Evolutionary conservation across 2,329 filamentous ascomycete genomes (phyloP), one percentile per base, ranked within the genome.

Genomic region (Pseudonectria foliicola): DNA sequence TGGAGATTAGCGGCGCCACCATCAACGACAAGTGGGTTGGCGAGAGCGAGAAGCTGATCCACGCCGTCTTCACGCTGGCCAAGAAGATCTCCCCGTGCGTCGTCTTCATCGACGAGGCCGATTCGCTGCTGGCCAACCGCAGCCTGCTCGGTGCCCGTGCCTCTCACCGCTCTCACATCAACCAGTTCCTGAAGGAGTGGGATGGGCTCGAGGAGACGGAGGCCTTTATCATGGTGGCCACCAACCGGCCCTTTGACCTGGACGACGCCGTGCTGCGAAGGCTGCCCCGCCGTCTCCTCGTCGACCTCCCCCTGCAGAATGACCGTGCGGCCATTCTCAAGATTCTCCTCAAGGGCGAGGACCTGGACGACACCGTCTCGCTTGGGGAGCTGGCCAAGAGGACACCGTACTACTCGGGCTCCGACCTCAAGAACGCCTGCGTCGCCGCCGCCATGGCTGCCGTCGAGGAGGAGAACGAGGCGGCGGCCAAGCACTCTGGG

Each of bases 201-300:
- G 92, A 96, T 50, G 92, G 92, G 10, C 82, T 96, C 68, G 68
- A 69, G 35, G 83, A 85, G 49, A 75, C 80, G 30, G 84, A 83
- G 13, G 87, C 90, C 3, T 96, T 98, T 58, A 90, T 98, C 60
- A 95, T 98, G 88, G 88, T 96, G 0, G 90, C 92, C 18, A 96
- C 89, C 7, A 96, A 98, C 60, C 74, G 90, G 8, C 92, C 92
- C 0, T 95, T 94, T 53, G 92, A 96, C 53, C 75, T 98, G 1
- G 92, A 98, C 52, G 85, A 92, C 49, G 85, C 85, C 8, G 83
- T 92, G 8, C 70, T 92, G 29, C 73, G 85, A n/a, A 73, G 85
- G 10, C 64, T 89, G 14, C 85, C 85, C 2, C 70, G 85, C 35
- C 75, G 82, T 27, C 66, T 90, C 25, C 69, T 89, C 0, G 75